Evolutionary conservation across 768 basidiomycete genomes (phyloP), one percentile per base, ranked within the genome.

Genomic region (Suillus hirtellus): DNA sequence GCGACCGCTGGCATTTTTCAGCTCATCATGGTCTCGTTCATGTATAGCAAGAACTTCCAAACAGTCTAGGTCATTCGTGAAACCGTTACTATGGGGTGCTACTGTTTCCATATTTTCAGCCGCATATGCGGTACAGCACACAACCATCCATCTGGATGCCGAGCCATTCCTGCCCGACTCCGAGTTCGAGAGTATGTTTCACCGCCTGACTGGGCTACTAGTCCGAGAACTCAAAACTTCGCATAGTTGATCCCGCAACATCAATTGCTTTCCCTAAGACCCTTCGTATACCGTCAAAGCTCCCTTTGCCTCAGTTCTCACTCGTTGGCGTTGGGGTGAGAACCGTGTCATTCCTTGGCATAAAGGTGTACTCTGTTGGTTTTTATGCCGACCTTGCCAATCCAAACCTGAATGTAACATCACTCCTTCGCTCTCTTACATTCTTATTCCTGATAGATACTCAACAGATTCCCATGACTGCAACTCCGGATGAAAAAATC

Each of bases 361-460:
- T 97, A 66, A 87, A 92, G 71, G 95, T 96, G 17, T 97, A 97
- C 76, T 90, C 90, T 12, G 86, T 93, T 40, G 95, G 85, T 2
- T 94, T 97, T 76, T 97, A 96, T 73, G 90, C 92, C 7, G 93
- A 96, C 72, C 76, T 94, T 50, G 69, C 79, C n/a, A 84, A 87
- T 65, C 84, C 88, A 1, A 81, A 80, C 47, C 79, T 92, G 63
- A 81, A 82, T 60, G 89, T 89, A 59, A 38, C 59, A 78, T 70
- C 11, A 21, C 43, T 56, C 42, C 42, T 4, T 49, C 44, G 46
- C n/a, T 43, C 40, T 50, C 31, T 63, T 37, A 17, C 21, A 21
- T 53, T 3, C n/a, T 38, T 31, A 6, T 27, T 24, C 64, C 67
- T 61, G 21, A 47, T 24, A 14, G 6, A 47, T 12, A 34, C 34